Evolutionary conservation across 805 yeast genomes (phyloP).

Genomic region (Teunomyces gatunensis): DNA sequence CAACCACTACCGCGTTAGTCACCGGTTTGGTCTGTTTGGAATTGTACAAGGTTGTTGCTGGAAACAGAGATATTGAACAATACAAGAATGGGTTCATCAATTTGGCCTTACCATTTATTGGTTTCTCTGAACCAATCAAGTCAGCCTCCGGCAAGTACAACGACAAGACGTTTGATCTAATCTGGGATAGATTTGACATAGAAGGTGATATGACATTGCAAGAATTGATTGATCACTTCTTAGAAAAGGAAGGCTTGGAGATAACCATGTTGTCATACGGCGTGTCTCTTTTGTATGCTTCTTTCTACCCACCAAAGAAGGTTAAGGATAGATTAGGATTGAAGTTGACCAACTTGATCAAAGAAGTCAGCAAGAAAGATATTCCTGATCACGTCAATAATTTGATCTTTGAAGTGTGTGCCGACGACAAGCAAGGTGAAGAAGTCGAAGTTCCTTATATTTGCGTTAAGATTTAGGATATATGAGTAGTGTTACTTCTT

Average conservation of each 20-base stretch:
- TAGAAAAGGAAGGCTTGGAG: conserved; percentile 78
- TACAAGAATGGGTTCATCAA: conserved; percentile 92
- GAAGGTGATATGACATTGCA: conserved; percentile 73
- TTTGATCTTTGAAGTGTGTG: conserved; percentile 84
- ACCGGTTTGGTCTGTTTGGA: conserved; percentile 94
- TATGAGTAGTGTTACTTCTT: not conserved
- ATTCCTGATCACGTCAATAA: conserved; percentile 71
- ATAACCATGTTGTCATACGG: conserved; percentile 91
- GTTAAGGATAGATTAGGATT: conserved; percentile 69
- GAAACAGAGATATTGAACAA: conserved; percentile 70
- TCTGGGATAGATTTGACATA: conserved; percentile 93
- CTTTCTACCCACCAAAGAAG: conserved; percentile 91
- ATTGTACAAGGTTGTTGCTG: conserved; percentile 83
- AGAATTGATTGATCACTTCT: conserved; percentile 71
- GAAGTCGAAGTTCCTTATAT: conserved; percentile 94
- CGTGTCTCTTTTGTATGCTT: conserved; percentile 85
- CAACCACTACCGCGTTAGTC: conserved; percentile 97
- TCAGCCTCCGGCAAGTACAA: conserved; percentile 83
- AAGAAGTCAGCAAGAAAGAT: conserved; percentile 81
- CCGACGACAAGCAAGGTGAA: conserved; percentile 89
- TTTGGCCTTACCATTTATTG: conserved; percentile 92
- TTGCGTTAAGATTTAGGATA: conserved; percentile 44
- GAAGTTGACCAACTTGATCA: conserved; percentile 72
- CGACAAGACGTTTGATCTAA: conserved; percentile 72
- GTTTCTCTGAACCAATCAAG: conserved; percentile 92